Base-by-base conservation (phyloP, 75 land plant species). In the Picea sitchensis region DNA sequence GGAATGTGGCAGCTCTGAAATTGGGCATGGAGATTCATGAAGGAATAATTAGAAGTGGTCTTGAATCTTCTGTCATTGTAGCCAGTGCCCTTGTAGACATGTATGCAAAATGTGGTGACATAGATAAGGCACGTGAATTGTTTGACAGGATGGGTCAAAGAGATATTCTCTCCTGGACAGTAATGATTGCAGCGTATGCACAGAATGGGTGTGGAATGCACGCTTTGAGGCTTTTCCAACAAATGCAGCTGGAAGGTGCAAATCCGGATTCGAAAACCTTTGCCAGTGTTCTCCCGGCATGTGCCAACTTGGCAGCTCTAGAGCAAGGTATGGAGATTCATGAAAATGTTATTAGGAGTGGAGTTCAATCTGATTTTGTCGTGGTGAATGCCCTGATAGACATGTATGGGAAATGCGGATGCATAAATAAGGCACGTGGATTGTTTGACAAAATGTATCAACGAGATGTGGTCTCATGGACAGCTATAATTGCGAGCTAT, bases 251-350 rank as follows among this genome's bases (percentile, higher is more conserved):
- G 12, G 32, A 56, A 14, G 73, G 79, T 20, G 41, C 65, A 20
- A n/a, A 58, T 3, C 79, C 79, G 15, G 65, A 84, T 76, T 32
- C 58, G 14, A 17, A 65, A 17, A 81, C 65, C n/a, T 84, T 59
- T 65, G 14, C 77, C 12, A 58, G 61, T 23, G 17, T 82, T 5
- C 60, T 84, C 5, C 34, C 65, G 20, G 78, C 79, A 61, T 84
- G 83, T 59, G 74, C 80, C 32, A 61, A 73, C 26, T n/a, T 38
- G 14, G 84, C 54, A 36, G 60, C 38, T 15, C 41, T 83, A 8
- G 59, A 81, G 21, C 38, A 83, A 64, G 78, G 85, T 79, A 76
- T 77, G 51, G 79, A 47, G 6, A 76, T 79, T 23, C 81, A 79
- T 79, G 79, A 32, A 21, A 61, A 73, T 9, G 81, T 82, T 31